Evolutionary conservation across 768 basidiomycete genomes (phyloP).

Genomic region (Asterophora lycoperdoides): DNA sequence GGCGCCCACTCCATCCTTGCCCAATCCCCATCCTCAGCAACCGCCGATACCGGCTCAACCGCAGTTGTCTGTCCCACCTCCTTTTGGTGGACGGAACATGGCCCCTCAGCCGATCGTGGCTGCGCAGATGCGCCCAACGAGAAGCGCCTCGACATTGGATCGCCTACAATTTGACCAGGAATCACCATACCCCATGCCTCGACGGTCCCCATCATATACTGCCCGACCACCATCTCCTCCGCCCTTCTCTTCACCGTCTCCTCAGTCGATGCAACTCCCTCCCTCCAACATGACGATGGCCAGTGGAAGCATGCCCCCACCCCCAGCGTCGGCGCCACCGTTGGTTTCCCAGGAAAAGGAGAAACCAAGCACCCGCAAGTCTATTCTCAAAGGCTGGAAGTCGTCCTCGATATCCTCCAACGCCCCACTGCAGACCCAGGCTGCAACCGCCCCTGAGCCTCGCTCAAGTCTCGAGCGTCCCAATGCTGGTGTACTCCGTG

Average conservation of each 20-base stretch:
- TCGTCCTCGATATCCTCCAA: constrained; percentile 40
- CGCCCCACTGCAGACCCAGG: constrained; percentile 4
- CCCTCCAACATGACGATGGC: constrained; percentile 6
- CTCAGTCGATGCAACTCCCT: constrained; percentile 6
- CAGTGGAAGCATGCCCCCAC: constrained; percentile 12
- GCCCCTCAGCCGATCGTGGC: constrained; percentile 36
- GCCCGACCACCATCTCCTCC: constrained; percentile 19
- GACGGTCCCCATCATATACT: constrained; percentile 22
- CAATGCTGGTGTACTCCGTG: constrained; percentile 24
- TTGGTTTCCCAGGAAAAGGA: constrained; percentile 37
- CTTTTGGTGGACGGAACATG: constrained; percentile 13
- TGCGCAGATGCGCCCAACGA: constrained; percentile 35
- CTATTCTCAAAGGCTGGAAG: constrained; percentile 67
- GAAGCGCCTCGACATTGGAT: constrained; percentile 33
- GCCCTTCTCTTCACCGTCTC: constrained; percentile 28
- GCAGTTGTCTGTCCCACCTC: constrained; percentile 15
- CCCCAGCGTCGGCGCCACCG: constrained; percentile 18
- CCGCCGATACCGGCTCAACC: not conserved
- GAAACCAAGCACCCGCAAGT: constrained; percentile 53
- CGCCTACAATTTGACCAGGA: constrained; percentile 71
- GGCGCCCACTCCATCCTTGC: constrained; percentile 17
- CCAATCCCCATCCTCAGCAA: constrained; percentile 7
- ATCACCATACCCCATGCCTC: constrained; percentile 56
- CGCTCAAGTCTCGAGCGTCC: constrained; percentile 38
- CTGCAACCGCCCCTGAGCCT: constrained; percentile 19